Percentiles rank a stretch among this genome's conserved stretches.
phyloP scores from a whole-genome alignment of 129 eudicot species.

The Helianthus annuus region HanXRQr2.0-SUNRISE NC_035440.2:138696883-138697382 shows the following conservation, averaged over 20 bases:
- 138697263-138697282: neutral
- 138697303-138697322: neutral
- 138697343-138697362: neutral
- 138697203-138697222: neutral
- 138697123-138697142: neutral
- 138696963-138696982: neutral
- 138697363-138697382: neutral
- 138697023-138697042: neutral
- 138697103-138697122: neutral
- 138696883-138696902: neutral
- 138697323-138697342: neutral
- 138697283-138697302: neutral
- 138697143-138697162: neutral
- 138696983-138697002: neutral
- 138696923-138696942: neutral
- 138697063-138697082: neutral
- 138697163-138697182: neutral
- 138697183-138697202: neutral
- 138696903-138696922: neutral
- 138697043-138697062: neutral
- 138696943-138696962: conserved; percentile 18
- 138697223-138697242: neutral
- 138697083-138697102: neutral
- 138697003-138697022: neutral
- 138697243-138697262: neutral